Evolutionary conservation across 2,329 filamentous ascomycete genomes (phyloP).

Genomic region (Cladosporium sp.): DNA sequence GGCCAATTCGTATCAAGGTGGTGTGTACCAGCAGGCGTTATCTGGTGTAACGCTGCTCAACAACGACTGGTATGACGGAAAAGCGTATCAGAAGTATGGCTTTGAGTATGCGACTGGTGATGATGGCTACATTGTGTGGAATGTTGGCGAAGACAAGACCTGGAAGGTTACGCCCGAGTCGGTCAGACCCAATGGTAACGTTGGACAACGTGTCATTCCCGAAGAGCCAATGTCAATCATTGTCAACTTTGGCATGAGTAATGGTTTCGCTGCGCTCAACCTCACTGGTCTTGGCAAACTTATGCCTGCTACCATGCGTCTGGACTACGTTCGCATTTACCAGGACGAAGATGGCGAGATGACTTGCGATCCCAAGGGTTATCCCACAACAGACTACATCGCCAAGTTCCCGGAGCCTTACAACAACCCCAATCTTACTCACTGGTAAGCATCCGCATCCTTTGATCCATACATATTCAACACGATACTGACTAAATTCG

Average conservation of each 20-base stretch:
- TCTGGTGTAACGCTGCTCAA: slow-evolving; percentile 58
- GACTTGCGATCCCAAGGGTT: slow-evolving; percentile 59
- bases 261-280: slow-evolving; percentile 65
- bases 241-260: slow-evolving; percentile 58
- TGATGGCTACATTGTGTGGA: slow-evolving; percentile 53
- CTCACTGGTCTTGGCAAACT: slow-evolving; percentile 56
- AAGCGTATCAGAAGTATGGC: slow-evolving; percentile 57
- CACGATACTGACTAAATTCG: slow-evolving; percentile 2
- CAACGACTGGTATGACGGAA: slow-evolving; percentile 58
- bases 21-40: slow-evolving; percentile 59
- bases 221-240: slow-evolving; percentile 59
- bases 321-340: slow-evolving; percentile 60
- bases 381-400: slow-evolving; percentile 56
- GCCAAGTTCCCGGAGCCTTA: slow-evolving; percentile 51
- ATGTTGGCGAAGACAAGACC: slow-evolving; percentile 53
- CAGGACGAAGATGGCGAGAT: slow-evolving; percentile 52
- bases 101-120: slow-evolving; percentile 58
- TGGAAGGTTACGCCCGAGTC: slow-evolving; percentile 56
- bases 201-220: slow-evolving; percentile 51
- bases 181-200: slow-evolving; percentile 57
- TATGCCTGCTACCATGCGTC: slow-evolving; percentile 61
- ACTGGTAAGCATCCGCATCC: slow-evolving; percentile 37
- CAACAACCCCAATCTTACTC: slow-evolving; percentile 54
- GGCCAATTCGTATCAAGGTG: slow-evolving; percentile 57
- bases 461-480: background rate